A percentile compares a stretch with the other conserved stretches of the same genome.
These are phyloP conservation scores for Solanum virginianum DNA, from an alignment of 257 asterid species.

Conservation along the genomic window DNA sequence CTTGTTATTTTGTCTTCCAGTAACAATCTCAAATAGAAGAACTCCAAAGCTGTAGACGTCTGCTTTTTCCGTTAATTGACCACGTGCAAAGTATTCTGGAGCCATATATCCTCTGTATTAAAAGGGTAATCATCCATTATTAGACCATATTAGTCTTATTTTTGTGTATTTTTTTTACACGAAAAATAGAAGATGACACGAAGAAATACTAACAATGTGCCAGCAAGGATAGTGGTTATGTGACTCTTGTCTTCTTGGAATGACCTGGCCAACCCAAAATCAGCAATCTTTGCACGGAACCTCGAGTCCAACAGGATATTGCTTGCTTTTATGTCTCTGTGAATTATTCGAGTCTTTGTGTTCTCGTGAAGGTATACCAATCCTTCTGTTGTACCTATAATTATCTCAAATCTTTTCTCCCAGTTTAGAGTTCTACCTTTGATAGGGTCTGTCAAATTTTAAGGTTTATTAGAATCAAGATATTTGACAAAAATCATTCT, in stretches of 20 bases:
- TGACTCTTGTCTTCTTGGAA: constrained; percentile 40
- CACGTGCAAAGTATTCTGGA: constrained; percentile 30
- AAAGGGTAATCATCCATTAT: background rate
- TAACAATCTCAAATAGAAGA: constrained; percentile 18
- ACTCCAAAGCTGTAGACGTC: constrained; percentile 32
- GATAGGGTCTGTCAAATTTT: constrained; percentile 7
- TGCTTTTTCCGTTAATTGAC: constrained; percentile 23
- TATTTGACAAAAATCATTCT: background rate
- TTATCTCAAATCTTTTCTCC: constrained; percentile 34
- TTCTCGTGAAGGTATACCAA: too few relatives aligned
- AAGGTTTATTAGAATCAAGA: background rate
- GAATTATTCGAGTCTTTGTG: too few relatives aligned
- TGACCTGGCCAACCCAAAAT: constrained; percentile 35
- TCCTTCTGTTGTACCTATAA: background rate
- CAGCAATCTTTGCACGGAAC: constrained; percentile 22
- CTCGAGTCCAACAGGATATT: too few relatives aligned
- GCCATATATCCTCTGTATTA: constrained; percentile 31
- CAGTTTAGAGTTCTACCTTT: constrained; percentile 24
- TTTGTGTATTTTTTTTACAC: background rate
- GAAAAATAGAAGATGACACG: background rate
- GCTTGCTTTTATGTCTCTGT: too few relatives aligned
- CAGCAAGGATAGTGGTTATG: constrained; percentile 28
- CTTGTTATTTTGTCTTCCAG: constrained; percentile 20
- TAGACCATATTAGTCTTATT: background rate
- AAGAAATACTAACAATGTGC: constrained; percentile 19